Percentiles rank a stretch among this genome's conserved stretches.
Evolutionary conservation across 2,329 filamentous ascomycete species (phyloP).

Genomic region (Atkinsonella hypoxylon): DNA sequence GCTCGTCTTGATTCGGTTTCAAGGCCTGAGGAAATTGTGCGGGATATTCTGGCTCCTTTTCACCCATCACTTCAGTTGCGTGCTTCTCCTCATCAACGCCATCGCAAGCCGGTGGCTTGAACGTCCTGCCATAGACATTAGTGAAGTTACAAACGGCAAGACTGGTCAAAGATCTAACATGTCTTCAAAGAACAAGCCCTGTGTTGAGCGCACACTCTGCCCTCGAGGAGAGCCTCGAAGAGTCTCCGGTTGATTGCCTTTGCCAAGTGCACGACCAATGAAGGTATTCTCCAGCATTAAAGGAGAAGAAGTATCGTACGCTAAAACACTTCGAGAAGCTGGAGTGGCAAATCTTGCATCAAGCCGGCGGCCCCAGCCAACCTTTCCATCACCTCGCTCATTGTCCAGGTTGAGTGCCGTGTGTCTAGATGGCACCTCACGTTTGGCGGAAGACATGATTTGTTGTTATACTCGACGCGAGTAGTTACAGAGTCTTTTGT

Average conservation of each 20-base stretch:
- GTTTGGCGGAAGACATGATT: too few relatives aligned
- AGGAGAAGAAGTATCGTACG: background rate
- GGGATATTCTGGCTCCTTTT: constrained; percentile 22
- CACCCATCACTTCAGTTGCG: constrained; percentile 19
- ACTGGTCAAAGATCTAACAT: background rate
- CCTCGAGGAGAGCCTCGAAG: constrained; percentile 2
- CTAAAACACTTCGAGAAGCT: constrained; percentile 12
- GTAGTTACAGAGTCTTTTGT: background rate
- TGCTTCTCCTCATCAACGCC: background rate
- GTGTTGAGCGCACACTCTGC: background rate
- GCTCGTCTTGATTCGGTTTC: constrained; percentile 26
- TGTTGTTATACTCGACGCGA: too few relatives aligned
- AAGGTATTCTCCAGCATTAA: constrained; percentile 4
- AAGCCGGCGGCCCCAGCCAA: constrained; percentile 18
- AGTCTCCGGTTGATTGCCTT: constrained; percentile 5
- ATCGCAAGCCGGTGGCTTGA: background rate
- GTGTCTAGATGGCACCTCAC: background rate
- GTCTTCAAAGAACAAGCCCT: background rate
- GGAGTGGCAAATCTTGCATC: constrained; percentile 14
- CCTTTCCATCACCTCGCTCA: constrained; percentile 14
- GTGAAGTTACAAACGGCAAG: background rate
- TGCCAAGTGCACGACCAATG: constrained; percentile 5
- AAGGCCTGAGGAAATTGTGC: constrained; percentile 28
- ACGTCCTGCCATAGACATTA: background rate
- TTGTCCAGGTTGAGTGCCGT: constrained; percentile 6